A percentile compares a stretch with the other conserved stretches of the same genome.
These are phyloP conservation scores for Dendrostoma leiphaemia DNA, from an alignment of 2,329 filamentous ascomycete genomes.

Conservation along the genomic window DNA sequence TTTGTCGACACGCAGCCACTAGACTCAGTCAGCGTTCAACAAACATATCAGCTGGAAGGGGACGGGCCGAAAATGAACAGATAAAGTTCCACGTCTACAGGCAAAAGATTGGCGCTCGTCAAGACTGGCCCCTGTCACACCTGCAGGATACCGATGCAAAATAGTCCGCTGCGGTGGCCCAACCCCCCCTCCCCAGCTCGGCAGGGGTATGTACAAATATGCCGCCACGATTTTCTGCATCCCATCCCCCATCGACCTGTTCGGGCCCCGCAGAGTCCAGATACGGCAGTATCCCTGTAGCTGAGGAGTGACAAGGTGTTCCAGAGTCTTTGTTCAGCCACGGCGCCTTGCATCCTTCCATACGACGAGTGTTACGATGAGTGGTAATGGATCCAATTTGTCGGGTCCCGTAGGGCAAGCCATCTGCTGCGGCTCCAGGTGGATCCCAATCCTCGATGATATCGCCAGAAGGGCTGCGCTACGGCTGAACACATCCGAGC, in stretches of 20 bases:
- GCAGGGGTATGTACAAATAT: neutral
- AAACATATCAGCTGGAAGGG: neutral
- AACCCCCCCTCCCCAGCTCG: neutral
- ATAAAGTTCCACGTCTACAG: neutral
- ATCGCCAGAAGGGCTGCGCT: neutral
- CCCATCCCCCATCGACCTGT: no score
- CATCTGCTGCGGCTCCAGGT: neutral
- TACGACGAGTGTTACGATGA: no score
- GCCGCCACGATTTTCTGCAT: slow-evolving; percentile 1
- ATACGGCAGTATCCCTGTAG: neutral
- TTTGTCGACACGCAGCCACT: no score
- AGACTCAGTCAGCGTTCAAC: no score
- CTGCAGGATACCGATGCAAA: neutral
- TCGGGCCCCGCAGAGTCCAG: neutral
- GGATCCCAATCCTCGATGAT: neutral
- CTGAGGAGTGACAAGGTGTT: neutral
- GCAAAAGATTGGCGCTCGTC: neutral
- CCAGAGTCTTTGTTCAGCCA: neutral
- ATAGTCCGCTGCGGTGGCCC: slow-evolving; percentile 1
- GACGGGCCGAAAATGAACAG: neutral
- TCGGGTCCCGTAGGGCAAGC: neutral
- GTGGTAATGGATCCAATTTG: no score
- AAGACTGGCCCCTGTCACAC: no score
- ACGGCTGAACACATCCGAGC: neutral
- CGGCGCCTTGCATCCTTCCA: neutral